phyloP scores from a whole-genome alignment of 257 asterid species.

The Haberlea rhodopensis region DNA sequence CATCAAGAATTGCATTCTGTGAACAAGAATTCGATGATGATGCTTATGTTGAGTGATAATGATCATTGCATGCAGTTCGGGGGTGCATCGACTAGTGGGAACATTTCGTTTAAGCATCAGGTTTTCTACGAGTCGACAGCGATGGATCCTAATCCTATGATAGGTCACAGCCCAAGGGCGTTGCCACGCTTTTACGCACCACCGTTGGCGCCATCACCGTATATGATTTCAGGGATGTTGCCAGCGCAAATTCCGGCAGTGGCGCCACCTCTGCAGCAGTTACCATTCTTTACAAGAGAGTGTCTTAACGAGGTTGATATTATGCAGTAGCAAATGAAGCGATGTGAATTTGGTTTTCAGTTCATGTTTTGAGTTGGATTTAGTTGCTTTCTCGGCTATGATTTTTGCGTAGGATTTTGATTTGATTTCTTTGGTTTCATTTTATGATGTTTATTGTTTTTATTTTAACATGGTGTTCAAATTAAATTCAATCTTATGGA shows the following conservation, averaged over 20 bases:
- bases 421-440: background rate
- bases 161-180: constrained; percentile 25
- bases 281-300: constrained; percentile 22
- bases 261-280: constrained; percentile 1
- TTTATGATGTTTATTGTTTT: background rate
- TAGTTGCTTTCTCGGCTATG: background rate
- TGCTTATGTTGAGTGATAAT: constrained; percentile 35
- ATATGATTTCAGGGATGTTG: constrained; percentile 21
- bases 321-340: constrained; percentile 24
- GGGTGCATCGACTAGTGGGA: constrained; percentile 19
- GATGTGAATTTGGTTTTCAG: too few relatives aligned
- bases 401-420: background rate
- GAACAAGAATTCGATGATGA: constrained; percentile 40
- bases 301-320: constrained; percentile 15
- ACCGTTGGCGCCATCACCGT: constrained; percentile 7
- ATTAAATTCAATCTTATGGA: too few relatives aligned
- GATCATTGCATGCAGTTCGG: constrained; percentile 28
- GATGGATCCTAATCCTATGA: constrained; percentile 26
- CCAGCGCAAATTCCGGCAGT: constrained; percentile 14
- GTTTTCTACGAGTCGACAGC: constrained; percentile 22
- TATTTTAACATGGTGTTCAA: too few relatives aligned
- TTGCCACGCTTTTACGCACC: constrained; percentile 28
- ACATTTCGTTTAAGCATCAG: constrained; percentile 25
- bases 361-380: background rate
- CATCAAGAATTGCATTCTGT: constrained; percentile 17